Base-by-base conservation (phyloP, 2,329 filamentous ascomycete genomes). In the Chrysoporthe austroafricana region DNA sequence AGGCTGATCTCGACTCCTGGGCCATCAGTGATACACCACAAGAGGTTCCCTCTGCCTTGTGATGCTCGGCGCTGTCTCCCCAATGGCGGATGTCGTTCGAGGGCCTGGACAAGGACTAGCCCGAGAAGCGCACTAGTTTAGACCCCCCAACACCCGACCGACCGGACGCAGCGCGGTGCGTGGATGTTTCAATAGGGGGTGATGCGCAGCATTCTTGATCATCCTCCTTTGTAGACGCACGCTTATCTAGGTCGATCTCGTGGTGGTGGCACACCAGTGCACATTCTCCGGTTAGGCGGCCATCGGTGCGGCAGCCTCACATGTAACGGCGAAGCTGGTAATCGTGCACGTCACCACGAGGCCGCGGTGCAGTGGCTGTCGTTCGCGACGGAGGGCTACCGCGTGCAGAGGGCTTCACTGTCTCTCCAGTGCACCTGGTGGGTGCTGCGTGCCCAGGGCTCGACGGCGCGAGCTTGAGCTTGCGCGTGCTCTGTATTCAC, bases 231-330 rank as follows among this genome's bases (percentile, higher is more conserved):
- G 21, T 39, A 57, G 54, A 57, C 34, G n/a, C 8, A 36, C 36
- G 43, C 32, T 62, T 62, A 62, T 62, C 43, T 62, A n/a, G 60
- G 44, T 62, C 46, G 43, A 46, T 61, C 58, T 44, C 8, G 58
- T 11, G 58, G 42, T 11, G 14, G 7, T 46, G 34, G 18, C 26
- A 26, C 26, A 26, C 43, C 36, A 46, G 42, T 18, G n/a, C 52
- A 26, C n/a, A 34, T 18, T n/a, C 34, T 44, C 14, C 32, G 60
- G 26, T 34, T 48, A 44, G 36, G 11, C 60, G 44, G 43, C 60
- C 43, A 52, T 62, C 60, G 60, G 60, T 62, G 63, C 56, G 56
- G 63, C 56, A 64, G 52, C 62, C 62, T 57, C 36, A 64, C 39
- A 46, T 52, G 44, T 39, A 52, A 44, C 44, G 60, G 16, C 32